These are phyloP conservation scores for Amylostereum areolatum DNA, from an alignment of 1,284 basidiomycete species.

Conservation along the genomic window DNA sequence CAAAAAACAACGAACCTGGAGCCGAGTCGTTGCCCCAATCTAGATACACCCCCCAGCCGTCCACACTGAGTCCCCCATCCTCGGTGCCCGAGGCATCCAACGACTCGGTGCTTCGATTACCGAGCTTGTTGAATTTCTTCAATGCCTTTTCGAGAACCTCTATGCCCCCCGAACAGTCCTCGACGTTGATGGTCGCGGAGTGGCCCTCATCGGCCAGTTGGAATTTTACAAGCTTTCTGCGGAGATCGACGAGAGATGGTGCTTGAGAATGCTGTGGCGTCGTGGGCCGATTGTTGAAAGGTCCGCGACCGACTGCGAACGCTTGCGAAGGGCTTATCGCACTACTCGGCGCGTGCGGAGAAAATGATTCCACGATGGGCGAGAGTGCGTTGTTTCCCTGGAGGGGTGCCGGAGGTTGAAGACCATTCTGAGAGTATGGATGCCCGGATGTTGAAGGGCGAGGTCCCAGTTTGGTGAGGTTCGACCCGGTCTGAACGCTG, in stretches of 20 bases:
- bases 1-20: slow-evolving; percentile 33
- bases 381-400: slow-evolving; percentile 44
- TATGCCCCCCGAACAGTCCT: slow-evolving; percentile 70
- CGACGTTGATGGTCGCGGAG: slow-evolving; percentile 74
- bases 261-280: slow-evolving; percentile 37
- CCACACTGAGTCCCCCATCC: slow-evolving; percentile 68
- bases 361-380: slow-evolving; percentile 64
- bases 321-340: slow-evolving; percentile 38
- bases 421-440: slow-evolving; percentile 16
- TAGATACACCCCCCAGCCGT: slow-evolving; percentile 84
- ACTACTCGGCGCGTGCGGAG: slow-evolving; percentile 23
- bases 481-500: slow-evolving; percentile 11
- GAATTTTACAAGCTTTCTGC: slow-evolving; percentile 83
- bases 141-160: slow-evolving; percentile 85
- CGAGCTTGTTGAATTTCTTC: slow-evolving; percentile 80
- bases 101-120: slow-evolving; percentile 39
- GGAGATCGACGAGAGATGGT: slow-evolving; percentile 70
- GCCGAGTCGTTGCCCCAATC: slow-evolving; percentile 52
- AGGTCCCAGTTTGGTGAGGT: slow-evolving; percentile 28
- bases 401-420: slow-evolving; percentile 20
- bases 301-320: slow-evolving; percentile 50
- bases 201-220: slow-evolving; percentile 73
- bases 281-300: slow-evolving; percentile 36
- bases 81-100: slow-evolving; percentile 49
- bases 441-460: slow-evolving; percentile 31